Conservation (phyloP, 2,329 filamentous ascomycete genomes). For the Phialophora expanda region DNA sequence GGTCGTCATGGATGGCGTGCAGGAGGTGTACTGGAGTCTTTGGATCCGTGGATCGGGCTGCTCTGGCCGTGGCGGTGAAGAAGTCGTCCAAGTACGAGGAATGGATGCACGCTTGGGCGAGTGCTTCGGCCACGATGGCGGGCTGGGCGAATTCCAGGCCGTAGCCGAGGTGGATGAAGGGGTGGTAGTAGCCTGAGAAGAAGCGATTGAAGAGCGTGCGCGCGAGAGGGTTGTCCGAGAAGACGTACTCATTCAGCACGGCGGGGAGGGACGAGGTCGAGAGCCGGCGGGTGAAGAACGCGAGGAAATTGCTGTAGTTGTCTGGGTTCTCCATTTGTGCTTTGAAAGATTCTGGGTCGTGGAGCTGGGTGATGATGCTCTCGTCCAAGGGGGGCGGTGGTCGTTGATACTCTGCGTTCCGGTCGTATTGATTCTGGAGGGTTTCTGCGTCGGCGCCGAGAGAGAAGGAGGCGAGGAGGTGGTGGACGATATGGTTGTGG, state of each 20-base stretch:
- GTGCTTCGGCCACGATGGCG: conserved; percentile 13
- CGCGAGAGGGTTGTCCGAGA: conserved; percentile 7
- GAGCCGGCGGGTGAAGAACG: background rate
- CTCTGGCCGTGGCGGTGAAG: conserved; percentile 5
- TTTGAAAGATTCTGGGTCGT: background rate
- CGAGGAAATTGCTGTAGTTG: conserved; percentile 13
- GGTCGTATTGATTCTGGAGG: conserved; percentile 14
- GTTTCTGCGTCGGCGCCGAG: conserved; percentile 12
- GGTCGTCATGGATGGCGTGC: background rate
- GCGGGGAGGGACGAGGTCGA: background rate
- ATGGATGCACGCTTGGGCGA: conserved; percentile 17
- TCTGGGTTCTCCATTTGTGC: background rate
- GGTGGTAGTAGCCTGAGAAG: conserved; percentile 18
- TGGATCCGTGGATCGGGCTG: background rate
- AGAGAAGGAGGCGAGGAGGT: conserved; percentile 6
- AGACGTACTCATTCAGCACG: conserved; percentile 12
- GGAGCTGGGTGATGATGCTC: background rate
- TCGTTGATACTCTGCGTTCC: conserved; percentile 8
- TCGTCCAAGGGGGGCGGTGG: background rate
- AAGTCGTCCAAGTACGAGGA: conserved; percentile 13
- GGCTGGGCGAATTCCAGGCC: conserved; percentile 15
- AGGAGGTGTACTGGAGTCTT: conserved; percentile 8
- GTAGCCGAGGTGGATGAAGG: conserved; percentile 13
- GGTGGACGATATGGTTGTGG: conserved; percentile 20
- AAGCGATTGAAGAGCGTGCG: conserved; percentile 10